Evolutionary conservation across 768 basidiomycete genomes (phyloP).

Genomic region (Amanita inopinata): DNA sequence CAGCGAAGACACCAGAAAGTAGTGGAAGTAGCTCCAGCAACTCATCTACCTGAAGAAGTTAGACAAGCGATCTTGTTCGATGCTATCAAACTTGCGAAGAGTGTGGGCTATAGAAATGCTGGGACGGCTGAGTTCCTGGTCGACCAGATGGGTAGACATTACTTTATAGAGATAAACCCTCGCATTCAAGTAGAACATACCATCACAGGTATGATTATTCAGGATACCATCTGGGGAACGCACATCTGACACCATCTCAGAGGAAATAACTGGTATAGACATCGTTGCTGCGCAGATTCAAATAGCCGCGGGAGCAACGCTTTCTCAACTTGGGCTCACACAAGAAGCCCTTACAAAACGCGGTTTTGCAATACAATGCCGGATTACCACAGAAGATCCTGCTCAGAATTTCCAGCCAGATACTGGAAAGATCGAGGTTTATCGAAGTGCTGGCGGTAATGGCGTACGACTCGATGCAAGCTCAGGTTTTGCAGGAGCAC

Average conservation of each 20-base stretch:
- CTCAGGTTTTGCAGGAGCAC: constrained; percentile 97
- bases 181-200: constrained; percentile 99
- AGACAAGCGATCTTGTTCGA: constrained; percentile 81
- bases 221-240: no score
- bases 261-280: constrained; percentile 99
- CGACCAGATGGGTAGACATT: constrained; percentile 91
- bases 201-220: constrained; percentile 68
- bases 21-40: constrained; percentile 96
- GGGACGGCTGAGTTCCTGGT: constrained; percentile 98
- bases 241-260: constrained; percentile 29
- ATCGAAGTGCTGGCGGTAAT: constrained; percentile 97
- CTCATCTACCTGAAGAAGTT: constrained; percentile 84
- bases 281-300: constrained; percentile 99
- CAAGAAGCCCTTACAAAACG: constrained; percentile 95
- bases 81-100: constrained; percentile 90
- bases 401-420: constrained; percentile 92
- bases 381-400: constrained; percentile 96
- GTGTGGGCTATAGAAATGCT: constrained; percentile 92
- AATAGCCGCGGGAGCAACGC: constrained; percentile 96
- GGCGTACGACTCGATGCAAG: constrained; percentile 95
- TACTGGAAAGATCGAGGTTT: constrained; percentile 98
- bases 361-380: constrained; percentile 97
- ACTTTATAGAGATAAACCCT: constrained; percentile 99
- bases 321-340: constrained; percentile 89
- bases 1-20: constrained; percentile 98